Percentiles rank a stretch among this genome's conserved stretches.
Conservation (phyloP, 768 basidiomycete genomes). For the Myochromella boudieri region DNA sequence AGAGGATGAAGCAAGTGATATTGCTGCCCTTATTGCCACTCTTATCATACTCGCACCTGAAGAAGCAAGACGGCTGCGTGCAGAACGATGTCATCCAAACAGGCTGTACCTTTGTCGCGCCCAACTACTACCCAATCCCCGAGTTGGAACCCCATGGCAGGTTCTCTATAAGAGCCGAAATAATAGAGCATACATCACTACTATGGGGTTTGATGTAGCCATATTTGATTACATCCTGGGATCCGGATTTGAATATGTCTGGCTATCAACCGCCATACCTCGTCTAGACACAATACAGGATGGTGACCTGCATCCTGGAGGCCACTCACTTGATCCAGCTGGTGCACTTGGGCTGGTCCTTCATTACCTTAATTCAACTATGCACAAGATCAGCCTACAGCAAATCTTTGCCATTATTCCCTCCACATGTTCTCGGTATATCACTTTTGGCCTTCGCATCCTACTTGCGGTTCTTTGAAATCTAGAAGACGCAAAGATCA, state of each 20-base stretch:
- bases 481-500: slow-evolving; percentile 28
- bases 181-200: slow-evolving; percentile 37
- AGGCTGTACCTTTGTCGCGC: no score
- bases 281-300: slow-evolving; percentile 18
- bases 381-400: slow-evolving; percentile 35
- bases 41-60: no score
- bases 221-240: slow-evolving; percentile 34
- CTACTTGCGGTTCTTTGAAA: slow-evolving; percentile 26
- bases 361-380: slow-evolving; percentile 40
- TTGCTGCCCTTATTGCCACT: no score
- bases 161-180: slow-evolving; percentile 23
- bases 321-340: slow-evolving; percentile 33
- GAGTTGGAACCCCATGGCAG: slow-evolving; percentile 32
- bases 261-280: slow-evolving; percentile 19
- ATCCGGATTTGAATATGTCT: slow-evolving; percentile 28
- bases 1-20: no score
- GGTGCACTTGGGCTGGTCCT: slow-evolving; percentile 41
- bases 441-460: slow-evolving; percentile 30
- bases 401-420: slow-evolving; percentile 44
- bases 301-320: slow-evolving; percentile 23
- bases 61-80: no score
- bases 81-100: no score
- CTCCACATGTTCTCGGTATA: slow-evolving; percentile 32
- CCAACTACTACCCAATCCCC: slow-evolving; percentile 32
- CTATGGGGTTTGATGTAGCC: slow-evolving; percentile 24